Conservation (phyloP, 164 flowering plant genomes). For the Warburgia ugandensis region DNA sequence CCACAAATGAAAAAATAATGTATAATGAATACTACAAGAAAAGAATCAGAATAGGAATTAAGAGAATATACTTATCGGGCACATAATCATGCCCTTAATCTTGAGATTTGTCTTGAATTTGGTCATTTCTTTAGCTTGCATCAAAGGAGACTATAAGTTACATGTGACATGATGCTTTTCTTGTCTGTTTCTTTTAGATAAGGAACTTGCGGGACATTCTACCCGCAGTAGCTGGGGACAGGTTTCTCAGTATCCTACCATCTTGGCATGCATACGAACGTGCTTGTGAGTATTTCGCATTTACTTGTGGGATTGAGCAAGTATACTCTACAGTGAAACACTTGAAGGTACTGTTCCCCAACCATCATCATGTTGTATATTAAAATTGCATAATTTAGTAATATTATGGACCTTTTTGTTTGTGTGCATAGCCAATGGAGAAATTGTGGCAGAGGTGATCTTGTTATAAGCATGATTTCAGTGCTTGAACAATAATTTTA, state of each 20-base stretch:
- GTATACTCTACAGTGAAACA: constrained; percentile 70
- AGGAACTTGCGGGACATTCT: constrained; percentile 61
- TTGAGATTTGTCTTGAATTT: no score
- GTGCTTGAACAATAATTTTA: neutral
- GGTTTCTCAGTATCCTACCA: constrained; percentile 91
- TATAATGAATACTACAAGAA: no score
- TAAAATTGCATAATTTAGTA: neutral
- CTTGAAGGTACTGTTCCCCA: constrained; percentile 53
- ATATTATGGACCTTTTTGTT: no score
- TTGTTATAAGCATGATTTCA: no score
- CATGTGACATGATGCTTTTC: neutral
- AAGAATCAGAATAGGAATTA: no score
- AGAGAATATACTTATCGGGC: no score
- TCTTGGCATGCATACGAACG: constrained; percentile 99
- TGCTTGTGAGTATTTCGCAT: constrained; percentile 74
- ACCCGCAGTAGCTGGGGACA: constrained; percentile 72
- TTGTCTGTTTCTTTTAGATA: constrained; percentile 36
- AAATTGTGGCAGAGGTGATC: no score
- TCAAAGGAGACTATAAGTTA: no score
- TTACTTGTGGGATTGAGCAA: constrained; percentile 71
- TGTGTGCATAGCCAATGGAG: no score
- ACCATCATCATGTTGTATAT: neutral
- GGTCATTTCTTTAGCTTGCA: no score
- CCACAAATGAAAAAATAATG: no score
- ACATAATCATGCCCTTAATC: no score